Evolutionary conservation across 495 filamentous ascomycete species (phyloP).

Genomic region (Xylona heveae): DNA sequence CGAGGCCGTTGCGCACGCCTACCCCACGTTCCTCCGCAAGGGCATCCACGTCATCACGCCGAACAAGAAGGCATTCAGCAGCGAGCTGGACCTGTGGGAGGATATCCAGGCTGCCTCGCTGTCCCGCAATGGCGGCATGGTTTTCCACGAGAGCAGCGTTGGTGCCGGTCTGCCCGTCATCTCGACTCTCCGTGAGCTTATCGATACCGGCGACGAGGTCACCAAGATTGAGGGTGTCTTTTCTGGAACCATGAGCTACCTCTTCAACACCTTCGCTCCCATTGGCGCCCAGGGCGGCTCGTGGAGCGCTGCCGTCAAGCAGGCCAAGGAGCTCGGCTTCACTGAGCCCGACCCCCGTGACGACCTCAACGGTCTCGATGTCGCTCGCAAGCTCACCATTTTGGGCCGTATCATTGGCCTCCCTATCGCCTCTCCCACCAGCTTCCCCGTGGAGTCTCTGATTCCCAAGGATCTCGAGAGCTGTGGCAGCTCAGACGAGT

Average conservation of each 20-base stretch:
- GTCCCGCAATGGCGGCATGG: slow-evolving; percentile 34
- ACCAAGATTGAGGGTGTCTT: slow-evolving; percentile 88
- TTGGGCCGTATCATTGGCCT: slow-evolving; percentile 67
- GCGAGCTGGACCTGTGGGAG: slow-evolving; percentile 52
- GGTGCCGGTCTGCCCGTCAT: slow-evolving; percentile 85
- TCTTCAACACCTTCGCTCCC: slow-evolving; percentile 88
- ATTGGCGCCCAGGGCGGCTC: slow-evolving; percentile 42
- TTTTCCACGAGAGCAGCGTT: slow-evolving; percentile 86
- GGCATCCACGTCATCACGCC: slow-evolving; percentile 85
- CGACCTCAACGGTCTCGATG: slow-evolving; percentile 89
- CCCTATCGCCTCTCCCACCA: slow-evolving; percentile 49
- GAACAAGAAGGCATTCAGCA: slow-evolving; percentile 93
- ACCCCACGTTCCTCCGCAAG: slow-evolving; percentile 52
- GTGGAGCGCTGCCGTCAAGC: slow-evolving; percentile 73
- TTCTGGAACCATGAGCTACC: slow-evolving; percentile 85
- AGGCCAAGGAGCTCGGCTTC: slow-evolving; percentile 86
- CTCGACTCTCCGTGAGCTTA: slow-evolving; percentile 71
- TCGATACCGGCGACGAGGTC: slow-evolving; percentile 75
- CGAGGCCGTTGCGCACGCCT: slow-evolving; percentile 51
- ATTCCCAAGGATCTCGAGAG: slow-evolving; percentile 68
- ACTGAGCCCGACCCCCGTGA: slow-evolving; percentile 94
- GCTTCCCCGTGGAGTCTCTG: slow-evolving; percentile 79
- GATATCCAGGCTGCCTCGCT: slow-evolving; percentile 39
- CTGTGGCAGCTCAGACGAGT: slow-evolving; percentile 54
- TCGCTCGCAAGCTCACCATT: slow-evolving; percentile 91